These are phyloP conservation scores for Neurospora intermedia DNA, from an alignment of 495 filamentous ascomycete species.

Conservation along the genomic window DNA sequence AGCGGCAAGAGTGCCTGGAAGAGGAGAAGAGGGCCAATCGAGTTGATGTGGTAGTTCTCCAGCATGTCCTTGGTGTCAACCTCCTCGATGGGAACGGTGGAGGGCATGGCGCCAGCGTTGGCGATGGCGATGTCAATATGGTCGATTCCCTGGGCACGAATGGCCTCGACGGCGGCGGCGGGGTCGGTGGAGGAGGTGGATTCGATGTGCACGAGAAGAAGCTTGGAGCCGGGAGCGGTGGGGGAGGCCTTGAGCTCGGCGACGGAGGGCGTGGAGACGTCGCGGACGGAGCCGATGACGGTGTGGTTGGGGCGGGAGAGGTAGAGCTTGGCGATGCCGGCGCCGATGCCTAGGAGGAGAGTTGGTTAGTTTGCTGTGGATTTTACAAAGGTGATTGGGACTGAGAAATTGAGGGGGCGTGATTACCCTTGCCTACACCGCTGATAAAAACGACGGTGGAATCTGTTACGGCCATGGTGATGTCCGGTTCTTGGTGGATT, in stretches of 20 bases:
- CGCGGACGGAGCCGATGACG: conserved; percentile 19
- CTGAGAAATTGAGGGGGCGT: too few relatives aligned
- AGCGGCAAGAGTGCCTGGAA: conserved; percentile 9
- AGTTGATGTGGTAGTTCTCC: conserved; percentile 7
- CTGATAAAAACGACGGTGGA: conserved; percentile 10
- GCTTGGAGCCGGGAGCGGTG: conserved; percentile 4
- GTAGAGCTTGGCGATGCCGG: conserved; percentile 10
- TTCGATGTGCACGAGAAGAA: conserved; percentile 14
- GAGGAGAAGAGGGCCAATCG: conserved; percentile 10
- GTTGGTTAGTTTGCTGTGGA: too few relatives aligned
- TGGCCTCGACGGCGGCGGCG: conserved; percentile 2
- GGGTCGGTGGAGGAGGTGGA: conserved; percentile 5
- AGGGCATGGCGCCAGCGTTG: conserved; percentile 12
- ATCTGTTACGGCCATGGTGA: conserved; percentile 1
- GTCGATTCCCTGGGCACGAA: conserved; percentile 3
- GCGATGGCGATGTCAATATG: conserved; percentile 16
- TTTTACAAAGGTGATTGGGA: too few relatives aligned
- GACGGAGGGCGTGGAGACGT: conserved; percentile 4
- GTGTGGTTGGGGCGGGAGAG: conserved; percentile 18
- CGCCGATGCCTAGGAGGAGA: conserved; percentile 10
- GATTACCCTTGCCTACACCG: conserved; percentile 7
- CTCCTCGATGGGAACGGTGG: conserved; percentile 7
- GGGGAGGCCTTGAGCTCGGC: conserved; percentile 8
- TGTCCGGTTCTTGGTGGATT: not conserved
- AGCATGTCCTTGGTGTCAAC: conserved; percentile 4